Evolutionary conservation across 1,284 basidiomycete genomes (phyloP).

Genomic region (Boletellus sp.): DNA sequence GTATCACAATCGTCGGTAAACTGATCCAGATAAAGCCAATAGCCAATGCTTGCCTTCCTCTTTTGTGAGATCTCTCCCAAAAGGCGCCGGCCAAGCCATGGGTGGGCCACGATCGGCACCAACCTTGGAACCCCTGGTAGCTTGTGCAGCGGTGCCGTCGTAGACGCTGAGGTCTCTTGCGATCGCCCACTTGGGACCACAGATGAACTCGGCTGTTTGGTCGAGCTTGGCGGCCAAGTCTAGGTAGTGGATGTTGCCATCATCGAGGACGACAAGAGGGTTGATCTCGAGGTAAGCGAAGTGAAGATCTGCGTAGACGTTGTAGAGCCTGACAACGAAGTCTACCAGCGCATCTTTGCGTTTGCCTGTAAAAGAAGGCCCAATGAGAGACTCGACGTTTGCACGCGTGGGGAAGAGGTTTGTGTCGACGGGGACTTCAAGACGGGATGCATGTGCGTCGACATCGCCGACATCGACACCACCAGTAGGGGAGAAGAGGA

Average conservation of each 20-base stretch:
- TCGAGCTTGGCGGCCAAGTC: constrained; percentile 99
- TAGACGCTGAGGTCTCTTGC: constrained; percentile 86
- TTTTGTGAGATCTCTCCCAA: constrained; percentile 97
- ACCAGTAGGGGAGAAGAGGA: constrained; percentile 98
- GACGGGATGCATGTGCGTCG: constrained; percentile 93
- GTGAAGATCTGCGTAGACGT: constrained; percentile 95
- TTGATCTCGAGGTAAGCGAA: constrained; percentile 99
- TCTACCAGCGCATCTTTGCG: constrained; percentile 89
- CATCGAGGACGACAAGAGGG: constrained; percentile 93
- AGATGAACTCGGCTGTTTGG: constrained; percentile 97
- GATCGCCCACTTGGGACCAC: constrained; percentile 98
- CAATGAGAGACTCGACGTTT: constrained; percentile 74
- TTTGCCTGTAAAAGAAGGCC: constrained; percentile 64
- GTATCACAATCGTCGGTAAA: background rate
- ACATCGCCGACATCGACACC: constrained; percentile 99
- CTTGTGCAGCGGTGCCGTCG: constrained; percentile 47
- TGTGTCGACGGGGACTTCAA: constrained; percentile 75
- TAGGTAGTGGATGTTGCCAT: constrained; percentile 87
- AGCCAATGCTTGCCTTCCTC: constrained; percentile 58
- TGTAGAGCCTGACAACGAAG: constrained; percentile 94
- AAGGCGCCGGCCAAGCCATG: constrained; percentile 98
- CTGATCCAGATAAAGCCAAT: too few species aligned
- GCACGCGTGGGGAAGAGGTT: constrained; percentile 79
- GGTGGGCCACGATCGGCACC: constrained; percentile 93
- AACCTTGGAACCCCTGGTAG: constrained; percentile 44